Percentiles rank a stretch among this genome's conserved stretches.
phyloP scores from a whole-genome alignment of 2,329 filamentous ascomycete genomes.

The Arachnopeziza araneosa region DNA sequence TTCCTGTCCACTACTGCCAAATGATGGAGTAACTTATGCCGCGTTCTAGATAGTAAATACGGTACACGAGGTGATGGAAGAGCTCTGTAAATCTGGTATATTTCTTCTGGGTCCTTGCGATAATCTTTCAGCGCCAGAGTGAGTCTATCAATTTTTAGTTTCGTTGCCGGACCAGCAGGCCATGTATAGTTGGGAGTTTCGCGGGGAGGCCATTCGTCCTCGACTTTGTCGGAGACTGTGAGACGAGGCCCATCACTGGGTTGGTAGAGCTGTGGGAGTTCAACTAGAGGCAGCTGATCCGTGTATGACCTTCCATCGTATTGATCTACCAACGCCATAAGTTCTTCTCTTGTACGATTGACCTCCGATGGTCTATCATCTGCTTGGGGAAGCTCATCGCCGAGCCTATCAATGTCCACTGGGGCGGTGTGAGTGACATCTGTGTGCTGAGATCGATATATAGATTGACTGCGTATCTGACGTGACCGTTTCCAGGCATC shows the following conservation, averaged over 20 bases:
- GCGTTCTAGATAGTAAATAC: conserved; percentile 24
- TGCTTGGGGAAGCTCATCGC: not conserved
- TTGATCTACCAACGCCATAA: conserved; percentile 48
- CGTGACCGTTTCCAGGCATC: not conserved
- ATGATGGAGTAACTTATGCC: conserved; percentile 28
- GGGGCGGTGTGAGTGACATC: not conserved
- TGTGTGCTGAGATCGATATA: conserved; percentile 15
- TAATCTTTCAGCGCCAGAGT: conserved; percentile 16
- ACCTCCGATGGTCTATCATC: conserved; percentile 3
- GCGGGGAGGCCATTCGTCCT: conserved; percentile 36
- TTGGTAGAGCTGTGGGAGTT: conserved; percentile 49
- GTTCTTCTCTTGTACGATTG: conserved; percentile 36
- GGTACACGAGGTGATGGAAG: conserved; percentile 31
- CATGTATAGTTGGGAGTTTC: conserved; percentile 22
- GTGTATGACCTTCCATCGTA: conserved; percentile 44
- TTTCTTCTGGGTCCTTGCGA: conserved; percentile 20
- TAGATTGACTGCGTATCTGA: conserved; percentile 1
- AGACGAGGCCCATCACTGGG: conserved; percentile 43
- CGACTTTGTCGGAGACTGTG: conserved; percentile 43
- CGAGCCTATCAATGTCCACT: not conserved
- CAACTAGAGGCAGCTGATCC: conserved; percentile 46
- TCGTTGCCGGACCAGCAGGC: conserved; percentile 25
- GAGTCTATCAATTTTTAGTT: conserved; percentile 23
- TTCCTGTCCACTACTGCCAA: conserved; percentile 29
- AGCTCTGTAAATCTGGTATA: conserved; percentile 32